Evolutionary conservation across 805 yeast species (phyloP), one percentile per base, ranked within the genome.

Genomic region (Suhomyces tanzawaensis): DNA sequence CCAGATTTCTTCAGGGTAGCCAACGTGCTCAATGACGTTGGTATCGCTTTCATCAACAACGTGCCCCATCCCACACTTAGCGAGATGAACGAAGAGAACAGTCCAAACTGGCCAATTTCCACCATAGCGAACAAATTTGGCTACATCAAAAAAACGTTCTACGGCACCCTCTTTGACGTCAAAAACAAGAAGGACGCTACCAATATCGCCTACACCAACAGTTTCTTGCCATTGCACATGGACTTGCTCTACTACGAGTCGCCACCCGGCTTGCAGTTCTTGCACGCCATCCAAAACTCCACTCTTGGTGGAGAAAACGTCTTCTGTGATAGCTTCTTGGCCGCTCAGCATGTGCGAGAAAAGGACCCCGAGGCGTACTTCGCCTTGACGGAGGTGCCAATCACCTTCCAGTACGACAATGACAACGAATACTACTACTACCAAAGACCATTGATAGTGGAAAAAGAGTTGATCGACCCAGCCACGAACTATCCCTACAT

Each of bases 221-320:
- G 69, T 7, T 75, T 75, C 47, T 67, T 85, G 28, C 89, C 89
- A 2, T 65, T 85, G 34, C 95, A 85, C 50, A 85, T 82, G 83
- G 93, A 85, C 52, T 66, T 85, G 18, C 68, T 80, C 32, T 85
- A 84, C 60, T 79, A 83, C 52, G 90, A 85, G 55, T 78, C 88
- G 8, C 90, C 90, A 3, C 95, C 95, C 1, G 91, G 91, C 0
- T 61, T 85, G 30, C 90, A 85, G 57, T 55, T 82, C 27, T 66
- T 85, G 30, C 93, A 85, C 48, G 71, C 76, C 37, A 71, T 79
- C 25, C 58, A 69, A 33, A 77, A 78, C 49, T 62, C 74, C 9
- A 75, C 82, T 8, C 47, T 48, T 7, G 89, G 87, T 9, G 91
- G 89, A 8, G 85, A 81, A 46, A 81, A 77, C 33, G 58, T 79